Evolutionary conservation across 495 filamentous ascomycete genomes (phyloP).

Genomic region (Xylaria nigripes): DNA sequence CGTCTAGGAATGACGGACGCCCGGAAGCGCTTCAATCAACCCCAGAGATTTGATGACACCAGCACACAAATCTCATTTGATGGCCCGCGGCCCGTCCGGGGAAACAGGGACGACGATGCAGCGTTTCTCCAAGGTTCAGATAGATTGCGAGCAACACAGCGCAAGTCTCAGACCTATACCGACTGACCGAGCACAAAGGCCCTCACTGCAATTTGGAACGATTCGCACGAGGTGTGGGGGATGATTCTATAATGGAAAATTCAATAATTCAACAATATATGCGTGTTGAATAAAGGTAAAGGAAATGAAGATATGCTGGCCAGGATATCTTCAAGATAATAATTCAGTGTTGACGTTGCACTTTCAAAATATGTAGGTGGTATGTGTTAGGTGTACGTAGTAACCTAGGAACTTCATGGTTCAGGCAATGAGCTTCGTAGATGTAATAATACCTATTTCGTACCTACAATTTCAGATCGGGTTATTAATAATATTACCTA

Average conservation of each 20-base stretch:
- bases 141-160: background rate
- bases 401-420: too few species aligned
- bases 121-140: background rate
- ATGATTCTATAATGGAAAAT: background rate
- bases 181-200: constrained; percentile 5
- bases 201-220: background rate
- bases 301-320: background rate
- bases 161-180: background rate
- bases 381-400: background rate
- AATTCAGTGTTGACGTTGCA: background rate
- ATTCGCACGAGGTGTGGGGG: background rate
- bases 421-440: too few species aligned
- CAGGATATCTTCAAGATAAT: background rate
- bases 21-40: background rate
- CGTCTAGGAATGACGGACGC: background rate
- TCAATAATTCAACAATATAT: background rate
- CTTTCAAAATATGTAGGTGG: background rate
- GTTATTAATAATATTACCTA: too few species aligned
- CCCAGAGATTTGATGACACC: background rate
- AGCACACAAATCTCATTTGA: background rate
- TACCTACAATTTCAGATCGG: too few species aligned
- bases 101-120: background rate
- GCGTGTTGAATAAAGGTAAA: background rate
- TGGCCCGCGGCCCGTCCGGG: background rate
- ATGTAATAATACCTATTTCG: too few species aligned